Evolutionary conservation across 768 basidiomycete genomes (phyloP).

Genomic region (Russula griseocarnosa): DNA sequence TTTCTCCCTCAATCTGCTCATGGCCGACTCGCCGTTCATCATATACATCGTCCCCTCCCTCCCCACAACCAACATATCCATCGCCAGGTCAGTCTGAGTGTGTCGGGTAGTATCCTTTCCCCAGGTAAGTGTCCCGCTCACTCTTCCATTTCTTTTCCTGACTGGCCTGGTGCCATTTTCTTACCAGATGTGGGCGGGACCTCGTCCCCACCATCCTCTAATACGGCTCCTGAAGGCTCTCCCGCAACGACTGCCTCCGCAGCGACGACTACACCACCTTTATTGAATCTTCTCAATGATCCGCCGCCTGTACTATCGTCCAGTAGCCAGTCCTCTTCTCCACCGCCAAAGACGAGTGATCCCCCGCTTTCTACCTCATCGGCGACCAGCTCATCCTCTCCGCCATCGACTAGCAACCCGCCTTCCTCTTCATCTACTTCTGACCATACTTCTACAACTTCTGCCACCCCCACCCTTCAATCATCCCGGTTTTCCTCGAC

Average conservation of each 20-base stretch:
- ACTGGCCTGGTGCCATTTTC: not conserved
- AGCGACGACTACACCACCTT: not conserved
- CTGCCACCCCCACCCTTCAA: not conserved
- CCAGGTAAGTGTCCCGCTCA: not conserved
- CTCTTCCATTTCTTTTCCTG: not conserved
- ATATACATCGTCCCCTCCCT: constrained; percentile 2
- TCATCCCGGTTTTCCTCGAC: constrained; percentile 10
- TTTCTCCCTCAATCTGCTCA: constrained; percentile 11
- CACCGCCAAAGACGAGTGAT: not conserved
- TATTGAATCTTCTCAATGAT: not conserved
- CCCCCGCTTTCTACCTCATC: not conserved
- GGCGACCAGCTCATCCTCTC: not conserved
- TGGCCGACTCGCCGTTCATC: constrained; percentile 3
- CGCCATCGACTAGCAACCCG: not conserved
- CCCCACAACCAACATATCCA: not conserved
- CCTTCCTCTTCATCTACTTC: constrained; percentile 2
- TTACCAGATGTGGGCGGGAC: not conserved
- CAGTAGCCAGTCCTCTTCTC: not conserved
- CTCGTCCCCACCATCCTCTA: not conserved
- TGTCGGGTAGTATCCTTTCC: not conserved
- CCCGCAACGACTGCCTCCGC: not conserved
- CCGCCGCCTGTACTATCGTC: not conserved
- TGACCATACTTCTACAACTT: constrained; percentile 22
- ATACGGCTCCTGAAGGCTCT: not conserved
- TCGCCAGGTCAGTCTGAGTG: not conserved